Evolutionary conservation across 352 stramenopile species (phyloP).

Genomic region (Phytopythium sindhum): DNA sequence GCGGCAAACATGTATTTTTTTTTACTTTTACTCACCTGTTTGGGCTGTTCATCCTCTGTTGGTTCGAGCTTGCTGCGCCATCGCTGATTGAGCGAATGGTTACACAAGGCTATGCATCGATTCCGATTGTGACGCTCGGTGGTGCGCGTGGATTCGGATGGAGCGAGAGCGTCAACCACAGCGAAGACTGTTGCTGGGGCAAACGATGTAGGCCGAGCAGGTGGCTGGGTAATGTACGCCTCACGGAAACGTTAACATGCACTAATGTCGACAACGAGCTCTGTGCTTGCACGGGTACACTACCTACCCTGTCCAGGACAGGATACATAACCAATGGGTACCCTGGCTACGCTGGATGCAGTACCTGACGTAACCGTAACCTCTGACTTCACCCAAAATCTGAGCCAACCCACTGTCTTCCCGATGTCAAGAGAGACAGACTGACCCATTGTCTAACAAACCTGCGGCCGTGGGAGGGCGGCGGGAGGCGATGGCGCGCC

Average conservation of each 20-base stretch:
- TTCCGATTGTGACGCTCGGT: too few species aligned
- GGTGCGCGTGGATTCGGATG: too few species aligned
- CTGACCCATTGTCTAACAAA: not conserved
- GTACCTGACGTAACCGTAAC: not conserved
- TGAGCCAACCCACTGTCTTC: not conserved
- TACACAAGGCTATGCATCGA: too few species aligned
- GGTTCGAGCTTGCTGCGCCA: not conserved
- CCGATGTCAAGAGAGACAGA: not conserved
- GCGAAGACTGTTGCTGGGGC: too few species aligned
- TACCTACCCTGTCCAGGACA: too few species aligned
- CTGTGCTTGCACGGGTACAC: too few species aligned
- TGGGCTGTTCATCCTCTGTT: not conserved
- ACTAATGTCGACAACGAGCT: too few species aligned
- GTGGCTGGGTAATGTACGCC: too few species aligned
- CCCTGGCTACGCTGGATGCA: not conserved
- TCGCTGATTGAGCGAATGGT: too few species aligned
- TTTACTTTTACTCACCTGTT: not conserved
- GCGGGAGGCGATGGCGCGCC: not conserved
- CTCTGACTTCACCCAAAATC: not conserved
- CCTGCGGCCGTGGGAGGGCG: not conserved
- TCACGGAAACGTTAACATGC: too few species aligned
- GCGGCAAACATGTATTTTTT: not conserved
- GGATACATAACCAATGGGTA: not conserved
- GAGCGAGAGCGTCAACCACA: too few species aligned
- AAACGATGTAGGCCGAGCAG: too few species aligned